phyloP scores from a whole-genome alignment of 352 stramenopile species.

The Phytophthora macrochlamydospora region DNA sequence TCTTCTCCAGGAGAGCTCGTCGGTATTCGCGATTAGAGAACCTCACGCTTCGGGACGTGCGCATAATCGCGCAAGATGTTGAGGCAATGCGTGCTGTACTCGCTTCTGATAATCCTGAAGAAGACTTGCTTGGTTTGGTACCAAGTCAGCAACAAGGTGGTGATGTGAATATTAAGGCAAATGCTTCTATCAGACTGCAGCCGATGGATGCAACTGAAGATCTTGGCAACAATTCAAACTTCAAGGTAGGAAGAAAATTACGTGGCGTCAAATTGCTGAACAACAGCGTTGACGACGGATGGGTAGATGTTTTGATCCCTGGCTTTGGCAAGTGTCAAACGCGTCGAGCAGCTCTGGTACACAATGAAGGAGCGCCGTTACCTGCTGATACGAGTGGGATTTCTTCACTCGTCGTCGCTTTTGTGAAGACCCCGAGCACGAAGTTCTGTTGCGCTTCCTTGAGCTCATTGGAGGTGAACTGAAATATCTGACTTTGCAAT shows the following conservation, averaged over 20 bases:
- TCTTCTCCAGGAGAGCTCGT: conserved; percentile 2
- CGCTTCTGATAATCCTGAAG: background rate
- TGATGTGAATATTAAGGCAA: background rate
- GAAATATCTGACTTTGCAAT: conserved; percentile 2
- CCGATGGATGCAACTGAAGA: conserved; percentile 3
- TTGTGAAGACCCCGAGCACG: conserved; percentile 1
- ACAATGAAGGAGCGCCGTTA: background rate
- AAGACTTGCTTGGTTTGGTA: conserved; percentile 1
- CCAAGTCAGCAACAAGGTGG: background rate
- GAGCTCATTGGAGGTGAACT: conserved; percentile 1
- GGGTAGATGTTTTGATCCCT: conserved; percentile 4
- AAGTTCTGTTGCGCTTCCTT: conserved; percentile 5
- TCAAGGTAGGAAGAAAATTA: conserved; percentile 1
- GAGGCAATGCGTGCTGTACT: conserved; percentile 1
- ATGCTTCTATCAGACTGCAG: background rate
- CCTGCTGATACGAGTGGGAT: background rate
- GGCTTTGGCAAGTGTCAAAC: conserved; percentile 15
- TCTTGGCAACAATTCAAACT: background rate
- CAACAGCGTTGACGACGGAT: background rate
- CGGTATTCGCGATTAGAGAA: background rate
- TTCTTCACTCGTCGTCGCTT: conserved; percentile 1
- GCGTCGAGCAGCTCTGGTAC: conserved; percentile 1
- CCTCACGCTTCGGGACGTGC: background rate
- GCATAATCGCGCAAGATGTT: background rate
- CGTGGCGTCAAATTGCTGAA: background rate